Evolutionary conservation across 1,139 yeast species (phyloP).

Genomic region (Hyphopichia pseudoburtonii): DNA sequence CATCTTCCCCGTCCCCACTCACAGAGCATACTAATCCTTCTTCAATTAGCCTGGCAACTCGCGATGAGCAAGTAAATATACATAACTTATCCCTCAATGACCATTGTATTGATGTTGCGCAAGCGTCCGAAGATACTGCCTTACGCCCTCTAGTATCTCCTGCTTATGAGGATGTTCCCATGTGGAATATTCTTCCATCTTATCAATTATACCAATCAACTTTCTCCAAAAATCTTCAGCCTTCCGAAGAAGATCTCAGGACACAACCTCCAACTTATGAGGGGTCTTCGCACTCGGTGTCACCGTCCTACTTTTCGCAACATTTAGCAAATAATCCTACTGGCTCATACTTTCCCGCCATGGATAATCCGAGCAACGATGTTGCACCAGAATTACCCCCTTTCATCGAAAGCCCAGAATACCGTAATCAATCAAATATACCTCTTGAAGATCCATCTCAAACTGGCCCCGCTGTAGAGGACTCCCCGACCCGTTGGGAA

Average conservation of each 20-base stretch:
- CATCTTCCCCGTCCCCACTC: not conserved
- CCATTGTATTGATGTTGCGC: no score
- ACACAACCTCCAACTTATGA: constrained; percentile 25
- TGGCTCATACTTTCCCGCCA: constrained; percentile 8
- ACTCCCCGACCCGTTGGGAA: constrained; percentile 19
- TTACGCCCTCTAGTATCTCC: constrained; percentile 18
- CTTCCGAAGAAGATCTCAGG: constrained; percentile 18
- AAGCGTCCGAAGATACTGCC: no score
- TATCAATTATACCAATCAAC: constrained; percentile 27
- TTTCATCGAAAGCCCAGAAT: no score
- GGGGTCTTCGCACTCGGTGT: constrained; percentile 9
- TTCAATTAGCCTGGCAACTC: not conserved
- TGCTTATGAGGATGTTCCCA: constrained; percentile 24
- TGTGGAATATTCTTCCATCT: constrained; percentile 33
- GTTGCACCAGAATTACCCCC: not conserved
- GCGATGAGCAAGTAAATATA: constrained; percentile 3
- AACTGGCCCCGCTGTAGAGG: constrained; percentile 2
- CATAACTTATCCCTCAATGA: constrained; percentile 2
- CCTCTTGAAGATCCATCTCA: not conserved
- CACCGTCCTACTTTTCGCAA: constrained; percentile 1
- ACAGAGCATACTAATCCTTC: not conserved
- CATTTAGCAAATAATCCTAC: constrained; percentile 1
- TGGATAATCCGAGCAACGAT: not conserved
- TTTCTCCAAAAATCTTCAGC: constrained; percentile 24
- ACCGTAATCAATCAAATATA: not conserved